Evolutionary conservation across 106 monocot species (phyloP), one percentile per base, ranked within the genome.

Genomic region (Gastrodia elata): DNA sequence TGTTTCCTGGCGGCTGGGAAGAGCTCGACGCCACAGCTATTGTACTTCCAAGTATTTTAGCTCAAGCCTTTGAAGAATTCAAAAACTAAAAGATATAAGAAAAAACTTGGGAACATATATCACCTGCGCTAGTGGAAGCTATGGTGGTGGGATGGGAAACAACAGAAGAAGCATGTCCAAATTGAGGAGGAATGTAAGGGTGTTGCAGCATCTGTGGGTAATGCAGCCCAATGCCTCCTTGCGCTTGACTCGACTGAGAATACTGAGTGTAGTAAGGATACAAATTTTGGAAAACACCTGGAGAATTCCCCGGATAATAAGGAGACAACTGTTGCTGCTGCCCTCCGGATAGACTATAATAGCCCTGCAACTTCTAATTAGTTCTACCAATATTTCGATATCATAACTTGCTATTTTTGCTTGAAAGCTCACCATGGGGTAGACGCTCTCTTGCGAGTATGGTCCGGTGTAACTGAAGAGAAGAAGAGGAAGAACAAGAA

Each of bases 131-230:
- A 8, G 39, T 26, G 40, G 39, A 8, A 35, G 69, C 38, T 25
- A 40, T 40, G 69, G 39, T 69, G 22, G 25, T 26, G 3, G 69
- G 69, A 22, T 40, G 26, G 40, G 69, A 26, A 40, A 69, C 16
- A 25, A 72, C 20, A 34, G 71, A 30, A 6, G 77, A 67, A 36
- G 75, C 81, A n/a, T 74, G 46, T 16, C 79, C 81, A 8, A 77
- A 72, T 26, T 84, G 82, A 71, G 81, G 87, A 15, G 81, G 77
- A n/a, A 74, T 35, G 65, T 82, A 84, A 38, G 82, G 77, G 84
- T 87, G 84, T n/a, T 83, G 86, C 39, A 84, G 36, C 87, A 87
- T 84, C 38, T 87, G 90, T 34, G 76, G 73, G 26, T 85, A 78
- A 32, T 74, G 88, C 18, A 80, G 32, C n/a, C 75, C 78, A 35